Evolutionary conservation across 768 basidiomycete species (phyloP), one percentile per base, ranked within the genome.

Genomic region (Lactifluus piperatus): DNA sequence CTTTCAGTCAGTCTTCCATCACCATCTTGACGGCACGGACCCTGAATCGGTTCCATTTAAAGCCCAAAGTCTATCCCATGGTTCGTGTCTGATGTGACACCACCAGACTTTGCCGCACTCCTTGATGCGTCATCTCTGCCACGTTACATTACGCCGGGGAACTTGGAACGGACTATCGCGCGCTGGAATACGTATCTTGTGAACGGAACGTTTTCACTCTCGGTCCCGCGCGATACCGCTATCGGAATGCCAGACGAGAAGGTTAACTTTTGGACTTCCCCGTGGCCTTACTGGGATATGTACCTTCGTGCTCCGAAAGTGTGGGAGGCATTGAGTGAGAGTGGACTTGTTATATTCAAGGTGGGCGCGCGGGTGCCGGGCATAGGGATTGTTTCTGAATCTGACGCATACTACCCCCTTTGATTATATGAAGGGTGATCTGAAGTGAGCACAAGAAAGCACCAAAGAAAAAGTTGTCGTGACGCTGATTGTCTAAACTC

Each of bases 41-140:
- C 48, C 39, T 46, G 51, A 47, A 44, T 47, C 20, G 56, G 18
- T 34, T 34, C 30, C 4, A 30, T 30, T 34, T 34, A 1, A 60
- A 95, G 94, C 73, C 91, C 94, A 0, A 97, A 99, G 71, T 75
- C 88, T 9, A 88, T 97, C 52, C 94, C 94, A 0, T 99, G 95
- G 94, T 99, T 98, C 69, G 94, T 97, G 47, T 93, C 90, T 11
- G 92, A 97, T 69, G 93, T 94, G 27, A 88, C 90, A 4, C 94
- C 95, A 1, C 74, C 78, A 26, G 95, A 99, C 70, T 97, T 97
- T 70, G 65, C 69, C 26, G 71, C 75, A 58, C 71, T 10, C 58
- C 71, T 10, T 62, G 60, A n/a, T 48, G 66, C 24, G 49, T 57
- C n/a, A 11, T 68, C 8, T 60, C 70, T 4, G 56, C 58, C 70